A percentile compares a stretch with the other conserved stretches of the same genome.
Evolutionary conservation across 768 basidiomycete genomes (phyloP).

Genomic region (Pleurotus djamor): DNA sequence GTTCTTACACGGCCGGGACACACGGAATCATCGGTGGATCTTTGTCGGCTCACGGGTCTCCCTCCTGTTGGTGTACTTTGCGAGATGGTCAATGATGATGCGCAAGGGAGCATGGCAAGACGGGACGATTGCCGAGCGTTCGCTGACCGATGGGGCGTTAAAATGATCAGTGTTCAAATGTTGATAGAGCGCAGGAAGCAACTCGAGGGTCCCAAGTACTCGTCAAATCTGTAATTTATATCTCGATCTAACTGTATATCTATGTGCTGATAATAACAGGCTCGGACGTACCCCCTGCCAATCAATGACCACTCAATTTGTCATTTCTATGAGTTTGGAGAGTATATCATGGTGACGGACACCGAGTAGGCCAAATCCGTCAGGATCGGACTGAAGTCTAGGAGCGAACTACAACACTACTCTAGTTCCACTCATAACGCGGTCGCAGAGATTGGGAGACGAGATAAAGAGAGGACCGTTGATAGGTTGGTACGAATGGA

Average conservation of each 20-base stretch:
- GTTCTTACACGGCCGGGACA: slow-evolving; percentile 88
- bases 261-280: no score
- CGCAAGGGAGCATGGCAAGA: slow-evolving; percentile 88
- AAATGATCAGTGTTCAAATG: slow-evolving; percentile 94
- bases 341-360: no score
- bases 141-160: slow-evolving; percentile 85
- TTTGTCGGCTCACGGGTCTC: slow-evolving; percentile 74
- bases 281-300: no score
- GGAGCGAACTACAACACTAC: no score
- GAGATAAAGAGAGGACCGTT: no score
- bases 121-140: slow-evolving; percentile 92
- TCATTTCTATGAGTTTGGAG: no score
- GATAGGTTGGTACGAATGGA: no score
- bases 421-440: no score
- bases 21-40: slow-evolving; percentile 88
- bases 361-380: no score
- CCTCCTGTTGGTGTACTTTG: slow-evolving; percentile 83
- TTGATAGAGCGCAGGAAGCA: slow-evolving; percentile 48
- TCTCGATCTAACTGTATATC: background rate
- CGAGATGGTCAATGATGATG: slow-evolving; percentile 93
- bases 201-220: slow-evolving; percentile 10
- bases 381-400: no score
- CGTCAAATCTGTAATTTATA: background rate
- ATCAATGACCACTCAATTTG: background rate
- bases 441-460: no score